Base-by-base conservation (phyloP, 2,329 filamentous ascomycete genomes). In the Zymoseptoria crescenta region DNA sequence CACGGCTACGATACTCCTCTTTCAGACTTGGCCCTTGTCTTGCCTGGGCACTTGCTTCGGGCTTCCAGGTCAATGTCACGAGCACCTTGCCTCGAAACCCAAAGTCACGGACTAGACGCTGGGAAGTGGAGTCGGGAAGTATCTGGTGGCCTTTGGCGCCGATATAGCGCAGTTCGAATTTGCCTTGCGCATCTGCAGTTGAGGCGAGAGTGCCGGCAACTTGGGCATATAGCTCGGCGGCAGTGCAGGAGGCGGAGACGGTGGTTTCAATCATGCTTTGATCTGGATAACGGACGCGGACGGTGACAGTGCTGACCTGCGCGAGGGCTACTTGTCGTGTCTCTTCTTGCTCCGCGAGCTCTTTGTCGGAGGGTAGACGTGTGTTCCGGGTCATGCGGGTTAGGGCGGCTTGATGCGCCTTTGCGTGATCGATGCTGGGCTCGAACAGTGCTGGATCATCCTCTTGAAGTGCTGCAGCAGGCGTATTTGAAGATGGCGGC, bases 201-300 rank as follows among this genome's bases (percentile, higher is more conserved):
- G 67, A 59, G 1, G 84, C 82, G 73, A 99, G 86, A 62, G 93
- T 84, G 50, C 79, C 79, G 56, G 85, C 80, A 19, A 96, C 89
- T 64, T 88, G 90, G 13, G 79, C 77, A 74, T 97, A 91, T 1
- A 99, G 77, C 55, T 83, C 81, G 2, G 81, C 79, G 1, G 87
- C 88, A 0, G 88, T 91, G 56, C 92, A 87, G 1, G 78, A 72
- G 20, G 84, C 83, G 1, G 80, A 81, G 65, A 95, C 85, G n/a
- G 80, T 81, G 75, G 87, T 87, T 55, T 91, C 84, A 30, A 91
- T 84, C 56, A 87, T 85, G 59, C 86, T 88, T 66, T 92, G 89
- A 71, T 97, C 92, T 0, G 93, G 93, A 67, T 96, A 92, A 27
- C 92, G 87, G 54, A 96, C 83, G 64, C 89, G 91, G 63, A 97